Conservation (phyloP, 2,329 filamentous ascomycete species). For the Fusarium multiceps region DNA sequence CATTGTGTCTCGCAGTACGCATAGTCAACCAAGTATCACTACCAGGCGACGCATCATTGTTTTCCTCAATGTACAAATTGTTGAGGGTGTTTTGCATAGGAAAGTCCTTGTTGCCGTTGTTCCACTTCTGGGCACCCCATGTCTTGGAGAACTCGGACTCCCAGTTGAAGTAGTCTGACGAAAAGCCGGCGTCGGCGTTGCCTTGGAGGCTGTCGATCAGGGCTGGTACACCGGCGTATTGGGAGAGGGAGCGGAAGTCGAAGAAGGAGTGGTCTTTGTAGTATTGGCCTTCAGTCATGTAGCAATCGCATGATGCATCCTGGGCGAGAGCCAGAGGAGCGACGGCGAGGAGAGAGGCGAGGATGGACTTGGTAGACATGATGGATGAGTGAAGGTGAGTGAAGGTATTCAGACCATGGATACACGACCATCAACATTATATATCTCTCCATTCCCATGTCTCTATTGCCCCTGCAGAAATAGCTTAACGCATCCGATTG, state of each 20-base stretch:
- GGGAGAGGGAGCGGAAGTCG: constrained; percentile 48
- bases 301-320: constrained; percentile 48
- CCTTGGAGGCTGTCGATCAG: constrained; percentile 46
- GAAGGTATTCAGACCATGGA: not conserved
- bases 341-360: constrained; percentile 39
- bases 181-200: constrained; percentile 48
- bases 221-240: constrained; percentile 47
- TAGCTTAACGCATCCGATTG: constrained; percentile 1
- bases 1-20: constrained; percentile 55
- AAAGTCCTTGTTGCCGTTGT: constrained; percentile 51
- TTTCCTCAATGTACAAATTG: constrained; percentile 59
- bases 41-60: constrained; percentile 45
- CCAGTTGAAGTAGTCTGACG: constrained; percentile 52
- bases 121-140: constrained; percentile 55
- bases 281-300: constrained; percentile 45
- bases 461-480: not conserved
- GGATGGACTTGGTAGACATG: constrained; percentile 39
- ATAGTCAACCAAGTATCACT: constrained; percentile 59
- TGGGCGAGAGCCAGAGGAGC: constrained; percentile 38
- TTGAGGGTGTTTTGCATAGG: constrained; percentile 53
- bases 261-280: constrained; percentile 45
- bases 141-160: constrained; percentile 47
- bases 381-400: not conserved
- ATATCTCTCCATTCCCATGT: not conserved
- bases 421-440: not conserved